phyloP scores from a whole-genome alignment of 805 yeast genomes.

The Kodamaea laetipori region DNA sequence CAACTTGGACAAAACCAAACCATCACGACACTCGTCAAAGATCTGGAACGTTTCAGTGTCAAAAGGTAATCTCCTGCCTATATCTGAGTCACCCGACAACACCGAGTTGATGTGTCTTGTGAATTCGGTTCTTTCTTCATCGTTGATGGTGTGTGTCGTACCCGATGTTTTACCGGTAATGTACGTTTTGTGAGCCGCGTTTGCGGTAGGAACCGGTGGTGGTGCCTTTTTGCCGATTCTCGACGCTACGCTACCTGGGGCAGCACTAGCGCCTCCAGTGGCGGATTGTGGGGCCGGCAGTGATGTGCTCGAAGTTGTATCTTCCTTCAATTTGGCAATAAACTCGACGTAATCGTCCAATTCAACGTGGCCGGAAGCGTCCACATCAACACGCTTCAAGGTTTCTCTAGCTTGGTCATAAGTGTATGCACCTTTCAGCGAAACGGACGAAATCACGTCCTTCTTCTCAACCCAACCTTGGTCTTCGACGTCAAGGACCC shows the following conservation, averaged over 20 bases:
- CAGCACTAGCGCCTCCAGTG: constrained; percentile 12
- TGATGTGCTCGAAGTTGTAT: constrained; percentile 21
- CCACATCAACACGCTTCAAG: constrained; percentile 85
- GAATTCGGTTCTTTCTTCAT: constrained; percentile 94
- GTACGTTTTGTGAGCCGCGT: constrained; percentile 57
- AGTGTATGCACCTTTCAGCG: constrained; percentile 74
- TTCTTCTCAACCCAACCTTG: constrained; percentile 94
- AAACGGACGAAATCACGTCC: constrained; percentile 80
- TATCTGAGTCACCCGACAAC: constrained; percentile 81
- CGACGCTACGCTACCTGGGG: constrained; percentile 5
- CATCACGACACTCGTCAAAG: constrained; percentile 96
- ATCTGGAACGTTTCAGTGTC: constrained; percentile 93
- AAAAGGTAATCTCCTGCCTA: constrained; percentile 84
- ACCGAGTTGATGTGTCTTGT: constrained; percentile 95
- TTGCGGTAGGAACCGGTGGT: constrained; percentile 53
- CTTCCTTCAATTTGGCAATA: constrained; percentile 74
- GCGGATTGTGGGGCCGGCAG: constrained; percentile 30
- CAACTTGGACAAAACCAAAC: constrained; percentile 86
- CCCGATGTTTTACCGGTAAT: constrained; percentile 88
- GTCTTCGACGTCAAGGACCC: constrained; percentile 84
- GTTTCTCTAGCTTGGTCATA: constrained; percentile 95
- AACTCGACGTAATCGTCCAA: constrained; percentile 89
- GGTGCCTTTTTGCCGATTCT: constrained; percentile 21
- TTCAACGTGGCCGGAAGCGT: constrained; percentile 96
- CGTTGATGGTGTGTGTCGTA: constrained; percentile 93